Conservation (phyloP, 148 eudicot genomes). For the Hydrangea macrophylla region DNA sequence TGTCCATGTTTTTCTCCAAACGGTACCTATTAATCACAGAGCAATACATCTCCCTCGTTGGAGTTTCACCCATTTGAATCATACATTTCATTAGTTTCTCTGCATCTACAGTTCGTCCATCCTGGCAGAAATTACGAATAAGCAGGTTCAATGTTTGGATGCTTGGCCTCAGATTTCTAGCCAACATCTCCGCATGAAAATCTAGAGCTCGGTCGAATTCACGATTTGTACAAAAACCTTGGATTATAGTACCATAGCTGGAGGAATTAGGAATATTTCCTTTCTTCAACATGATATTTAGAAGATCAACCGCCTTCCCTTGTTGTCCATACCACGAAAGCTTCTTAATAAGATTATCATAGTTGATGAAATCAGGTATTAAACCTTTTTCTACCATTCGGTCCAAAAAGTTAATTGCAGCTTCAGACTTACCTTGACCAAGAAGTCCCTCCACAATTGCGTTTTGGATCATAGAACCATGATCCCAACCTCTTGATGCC, state of each 20-base stretch:
- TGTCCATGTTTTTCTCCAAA: slow-evolving; percentile 45
- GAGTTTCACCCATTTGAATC: slow-evolving; percentile 47
- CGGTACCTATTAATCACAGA: slow-evolving; percentile 44
- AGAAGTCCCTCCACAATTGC: slow-evolving; percentile 47
- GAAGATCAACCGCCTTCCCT: slow-evolving; percentile 53
- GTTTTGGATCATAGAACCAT: slow-evolving; percentile 40
- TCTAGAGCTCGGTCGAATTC: slow-evolving; percentile 53
- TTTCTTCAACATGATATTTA: slow-evolving; percentile 52
- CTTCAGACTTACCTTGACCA: slow-evolving; percentile 32
- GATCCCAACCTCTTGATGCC: slow-evolving; percentile 53
- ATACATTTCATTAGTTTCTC: slow-evolving; percentile 50
- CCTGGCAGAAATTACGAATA: slow-evolving; percentile 32
- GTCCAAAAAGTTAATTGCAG: slow-evolving; percentile 49
- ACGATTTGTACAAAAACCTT: slow-evolving; percentile 31
- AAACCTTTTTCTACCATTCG: slow-evolving; percentile 35
- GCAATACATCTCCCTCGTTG: slow-evolving; percentile 52
- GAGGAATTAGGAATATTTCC: slow-evolving; percentile 41
- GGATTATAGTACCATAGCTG: slow-evolving; percentile 53
- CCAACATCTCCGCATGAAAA: slow-evolving; percentile 62
- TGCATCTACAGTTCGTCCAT: slow-evolving; percentile 43
- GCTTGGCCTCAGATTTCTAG: slow-evolving; percentile 48
- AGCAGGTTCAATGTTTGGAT: slow-evolving; percentile 48
- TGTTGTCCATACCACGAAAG: slow-evolving; percentile 35
- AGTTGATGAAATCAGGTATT: slow-evolving; percentile 34
- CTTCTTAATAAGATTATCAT: slow-evolving; percentile 45